Evolutionary conservation across 345 rosid species (phyloP).

Genomic region (Bruguiera sexangula): DNA sequence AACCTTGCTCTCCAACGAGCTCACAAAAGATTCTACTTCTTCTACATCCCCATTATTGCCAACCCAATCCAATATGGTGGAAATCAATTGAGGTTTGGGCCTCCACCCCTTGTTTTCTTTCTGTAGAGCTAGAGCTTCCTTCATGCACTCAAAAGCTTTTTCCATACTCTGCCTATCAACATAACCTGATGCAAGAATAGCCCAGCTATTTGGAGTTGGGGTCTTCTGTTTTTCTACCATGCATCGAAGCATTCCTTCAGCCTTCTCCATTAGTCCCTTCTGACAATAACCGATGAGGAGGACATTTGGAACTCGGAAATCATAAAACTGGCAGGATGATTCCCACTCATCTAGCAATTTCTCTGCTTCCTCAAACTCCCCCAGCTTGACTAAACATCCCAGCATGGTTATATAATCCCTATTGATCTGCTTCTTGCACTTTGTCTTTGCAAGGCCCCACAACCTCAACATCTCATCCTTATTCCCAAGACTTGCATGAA

Average conservation of each 20-base stretch:
- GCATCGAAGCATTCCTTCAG: slow-evolving; percentile 33
- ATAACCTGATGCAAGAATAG: slow-evolving; percentile 37
- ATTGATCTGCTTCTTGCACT: slow-evolving; percentile 33
- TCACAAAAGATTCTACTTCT: slow-evolving; percentile 41
- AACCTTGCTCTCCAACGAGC: slow-evolving; percentile 22
- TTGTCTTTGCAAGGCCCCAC: slow-evolving; percentile 36
- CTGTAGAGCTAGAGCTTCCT: slow-evolving; percentile 37
- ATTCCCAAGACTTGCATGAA: slow-evolving; percentile 40
- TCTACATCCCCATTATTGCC: slow-evolving; percentile 43
- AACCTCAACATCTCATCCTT: slow-evolving; percentile 41
- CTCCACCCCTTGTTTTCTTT: slow-evolving; percentile 35
- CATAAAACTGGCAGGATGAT: slow-evolving; percentile 28
- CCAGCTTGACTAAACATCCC: slow-evolving; percentile 36
- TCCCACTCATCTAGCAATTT: slow-evolving; percentile 42
- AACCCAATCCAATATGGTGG: slow-evolving; percentile 42
- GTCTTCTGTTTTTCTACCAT: slow-evolving; percentile 26
- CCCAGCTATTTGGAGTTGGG: slow-evolving; percentile 43
- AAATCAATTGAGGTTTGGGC: slow-evolving; percentile 30
- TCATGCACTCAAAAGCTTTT: slow-evolving; percentile 42
- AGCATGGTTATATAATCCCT: slow-evolving; percentile 39
- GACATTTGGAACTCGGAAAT: slow-evolving; percentile 46
- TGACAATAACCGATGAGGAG: slow-evolving; percentile 39
- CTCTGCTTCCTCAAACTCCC: slow-evolving; percentile 38
- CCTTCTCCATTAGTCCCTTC: slow-evolving; percentile 38
- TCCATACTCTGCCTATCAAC: slow-evolving; percentile 39